These are phyloP conservation scores for Venturiaceae sp. DNA, from an alignment of 2,329 filamentous ascomycete genomes.

Conservation along the genomic window DNA sequence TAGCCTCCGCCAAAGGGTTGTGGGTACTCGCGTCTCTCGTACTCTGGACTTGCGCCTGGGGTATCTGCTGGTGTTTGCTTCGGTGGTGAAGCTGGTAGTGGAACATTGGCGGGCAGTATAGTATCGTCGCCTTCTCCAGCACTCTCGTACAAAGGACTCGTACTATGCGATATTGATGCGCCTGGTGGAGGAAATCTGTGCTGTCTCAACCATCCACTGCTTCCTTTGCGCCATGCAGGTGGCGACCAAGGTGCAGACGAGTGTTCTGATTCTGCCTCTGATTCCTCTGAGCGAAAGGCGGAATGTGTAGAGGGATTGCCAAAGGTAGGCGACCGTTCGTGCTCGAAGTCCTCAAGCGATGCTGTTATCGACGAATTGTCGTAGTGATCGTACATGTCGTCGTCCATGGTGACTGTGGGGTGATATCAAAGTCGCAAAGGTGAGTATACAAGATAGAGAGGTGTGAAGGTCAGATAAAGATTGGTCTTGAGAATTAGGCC, in stretches of 20 bases:
- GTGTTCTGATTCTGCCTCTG: conserved; percentile 34
- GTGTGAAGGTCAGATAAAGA: not conserved
- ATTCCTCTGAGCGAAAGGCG: conserved; percentile 44
- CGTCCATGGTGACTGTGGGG: not conserved
- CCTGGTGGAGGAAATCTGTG: conserved; percentile 10
- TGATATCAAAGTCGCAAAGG: not conserved
- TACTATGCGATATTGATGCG: conserved; percentile 40
- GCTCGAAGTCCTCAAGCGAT: conserved; percentile 54
- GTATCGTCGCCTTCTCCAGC: conserved; percentile 40
- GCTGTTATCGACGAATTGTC: conserved; percentile 47
- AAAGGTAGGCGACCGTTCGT: conserved; percentile 40
- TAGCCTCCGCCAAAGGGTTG: conserved; percentile 7
- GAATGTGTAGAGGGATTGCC: conserved; percentile 51
- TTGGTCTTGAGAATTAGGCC: not conserved
- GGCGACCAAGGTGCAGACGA: conserved; percentile 51
- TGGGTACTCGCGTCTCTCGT: conserved; percentile 18
- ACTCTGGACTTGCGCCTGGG: conserved; percentile 36
- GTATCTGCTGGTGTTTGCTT: conserved; percentile 40
- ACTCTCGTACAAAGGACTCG: conserved; percentile 51
- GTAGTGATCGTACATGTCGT: conserved; percentile 9
- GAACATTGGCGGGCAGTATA: conserved; percentile 45
- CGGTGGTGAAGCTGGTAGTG: conserved; percentile 49
- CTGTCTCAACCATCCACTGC: conserved; percentile 45
- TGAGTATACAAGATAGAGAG: not conserved
- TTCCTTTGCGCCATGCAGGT: conserved; percentile 52